phyloP scores from a whole-genome alignment of 1,284 basidiomycete genomes.

The Moniliophthora roreri region DNA sequence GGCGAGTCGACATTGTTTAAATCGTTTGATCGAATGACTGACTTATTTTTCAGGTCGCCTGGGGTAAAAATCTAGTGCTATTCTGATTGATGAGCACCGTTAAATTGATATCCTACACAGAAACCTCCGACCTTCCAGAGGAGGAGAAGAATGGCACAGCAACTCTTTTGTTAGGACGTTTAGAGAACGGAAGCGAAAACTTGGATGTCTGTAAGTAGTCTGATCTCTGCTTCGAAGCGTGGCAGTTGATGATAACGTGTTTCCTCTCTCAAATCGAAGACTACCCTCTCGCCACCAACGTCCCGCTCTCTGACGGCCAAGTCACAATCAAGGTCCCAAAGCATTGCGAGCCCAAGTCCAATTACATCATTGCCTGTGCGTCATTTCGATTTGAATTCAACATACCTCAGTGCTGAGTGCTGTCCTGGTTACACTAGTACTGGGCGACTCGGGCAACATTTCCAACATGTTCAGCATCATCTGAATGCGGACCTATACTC shows the following conservation, averaged over 20 bases:
- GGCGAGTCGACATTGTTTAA: not conserved
- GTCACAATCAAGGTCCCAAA: constrained; percentile 33
- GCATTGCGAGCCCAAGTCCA: constrained; percentile 21
- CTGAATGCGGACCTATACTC: not conserved
- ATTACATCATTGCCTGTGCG: constrained; percentile 41
- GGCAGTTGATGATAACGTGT: not conserved
- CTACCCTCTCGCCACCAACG: constrained; percentile 35
- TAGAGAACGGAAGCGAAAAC: not conserved
- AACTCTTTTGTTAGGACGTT: constrained; percentile 6
- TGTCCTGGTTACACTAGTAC: constrained; percentile 1
- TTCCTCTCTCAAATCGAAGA: not conserved
- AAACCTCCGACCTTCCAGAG: constrained; percentile 6
- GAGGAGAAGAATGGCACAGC: constrained; percentile 4
- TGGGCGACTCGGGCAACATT: constrained; percentile 16
- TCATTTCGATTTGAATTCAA: too few relatives aligned
- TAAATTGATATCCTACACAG: too few relatives aligned
- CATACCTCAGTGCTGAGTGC: not conserved
- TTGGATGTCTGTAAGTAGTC: constrained; percentile 2
- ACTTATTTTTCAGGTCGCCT: constrained; percentile 2
- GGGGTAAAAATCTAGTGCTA: not conserved
- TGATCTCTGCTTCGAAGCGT: not conserved
- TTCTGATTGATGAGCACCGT: too few relatives aligned
- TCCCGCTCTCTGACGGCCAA: constrained; percentile 31
- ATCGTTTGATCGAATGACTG: not conserved
- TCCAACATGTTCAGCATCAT: constrained; percentile 6